Conservation (phyloP, 176 grass and related monocot species). For the Triticum monococcum region DNA sequence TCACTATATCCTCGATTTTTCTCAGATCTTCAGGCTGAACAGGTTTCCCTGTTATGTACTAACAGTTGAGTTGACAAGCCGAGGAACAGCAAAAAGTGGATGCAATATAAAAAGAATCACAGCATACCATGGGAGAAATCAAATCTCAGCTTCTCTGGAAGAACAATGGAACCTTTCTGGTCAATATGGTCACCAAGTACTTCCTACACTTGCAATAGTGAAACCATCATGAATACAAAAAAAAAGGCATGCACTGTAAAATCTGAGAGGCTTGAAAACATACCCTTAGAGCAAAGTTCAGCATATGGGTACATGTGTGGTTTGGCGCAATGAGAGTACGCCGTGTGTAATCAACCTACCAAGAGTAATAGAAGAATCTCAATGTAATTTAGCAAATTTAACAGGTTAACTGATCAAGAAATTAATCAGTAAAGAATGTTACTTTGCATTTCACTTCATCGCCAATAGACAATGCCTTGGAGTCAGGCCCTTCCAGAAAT, state of each 20-base stretch:
- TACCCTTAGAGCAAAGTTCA: constrained; percentile 93
- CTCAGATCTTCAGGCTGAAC: constrained; percentile 78
- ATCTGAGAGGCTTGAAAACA: constrained; percentile 26
- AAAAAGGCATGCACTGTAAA: neutral
- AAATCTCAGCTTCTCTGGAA: constrained; percentile 92
- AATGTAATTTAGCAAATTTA: constrained; percentile 6
- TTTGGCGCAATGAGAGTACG: constrained; percentile 82
- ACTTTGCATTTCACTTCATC: constrained; percentile 87
- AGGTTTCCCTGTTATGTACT: constrained; percentile 66
- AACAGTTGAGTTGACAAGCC: neutral
- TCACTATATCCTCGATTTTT: constrained; percentile 89
- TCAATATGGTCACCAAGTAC: constrained; percentile 94
- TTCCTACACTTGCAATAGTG: constrained; percentile 46
- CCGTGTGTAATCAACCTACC: constrained; percentile 83
- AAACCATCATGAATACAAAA: neutral
- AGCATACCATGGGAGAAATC: constrained; percentile 94
- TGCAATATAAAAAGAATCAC: constrained; percentile 16
- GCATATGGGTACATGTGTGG: constrained; percentile 94
- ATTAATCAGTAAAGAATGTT: neutral
- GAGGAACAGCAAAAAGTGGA: neutral
- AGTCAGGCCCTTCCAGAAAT: constrained; percentile 38
- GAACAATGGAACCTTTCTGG: constrained; percentile 98
- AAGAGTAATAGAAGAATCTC: constrained; percentile 24
- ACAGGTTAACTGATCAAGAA: neutral
- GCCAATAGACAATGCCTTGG: constrained; percentile 55